Conservation (phyloP, 2,329 filamentous ascomycete species). For the Aphanoascus verrucosus region DNA sequence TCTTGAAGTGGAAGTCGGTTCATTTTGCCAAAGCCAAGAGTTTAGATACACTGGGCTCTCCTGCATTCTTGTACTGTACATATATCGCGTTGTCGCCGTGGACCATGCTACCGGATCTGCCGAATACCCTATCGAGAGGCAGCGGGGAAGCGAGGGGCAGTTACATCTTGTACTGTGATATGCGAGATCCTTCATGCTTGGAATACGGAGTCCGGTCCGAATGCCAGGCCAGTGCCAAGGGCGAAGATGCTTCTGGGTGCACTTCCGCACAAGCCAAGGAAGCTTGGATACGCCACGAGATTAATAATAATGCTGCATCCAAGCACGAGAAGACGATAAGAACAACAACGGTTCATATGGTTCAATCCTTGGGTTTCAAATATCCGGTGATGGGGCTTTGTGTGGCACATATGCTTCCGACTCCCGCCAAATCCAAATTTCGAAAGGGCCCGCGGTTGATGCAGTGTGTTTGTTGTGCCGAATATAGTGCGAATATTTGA, state of each 20-base stretch:
- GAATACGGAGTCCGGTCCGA: not conserved
- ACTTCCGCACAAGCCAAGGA: slow-evolving; percentile 3
- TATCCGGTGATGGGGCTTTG: no score
- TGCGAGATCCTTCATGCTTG: no score
- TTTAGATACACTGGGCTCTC: slow-evolving; percentile 42
- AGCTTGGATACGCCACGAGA: slow-evolving; percentile 2
- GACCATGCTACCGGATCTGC: not conserved
- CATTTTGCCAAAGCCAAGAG: slow-evolving; percentile 34
- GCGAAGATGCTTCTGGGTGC: slow-evolving; percentile 2
- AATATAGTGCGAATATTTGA: no score
- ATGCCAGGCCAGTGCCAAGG: slow-evolving; percentile 5
- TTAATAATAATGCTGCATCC: not conserved
- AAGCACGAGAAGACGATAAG: slow-evolving; percentile 2
- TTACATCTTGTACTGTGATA: slow-evolving; percentile 4
- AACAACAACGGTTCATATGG: not conserved
- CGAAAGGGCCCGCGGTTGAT: no score
- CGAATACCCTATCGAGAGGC: not conserved
- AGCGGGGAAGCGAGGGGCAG: not conserved
- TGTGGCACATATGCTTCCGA: no score
- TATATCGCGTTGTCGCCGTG: not conserved
- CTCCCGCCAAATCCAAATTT: no score
- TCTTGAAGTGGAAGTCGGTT: slow-evolving; percentile 38
- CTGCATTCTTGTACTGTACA: slow-evolving; percentile 27
- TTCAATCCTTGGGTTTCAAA: no score
- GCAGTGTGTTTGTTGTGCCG: no score